Base-by-base conservation (phyloP, 768 basidiomycete genomes). In the Boletellus emodensis region DNA sequence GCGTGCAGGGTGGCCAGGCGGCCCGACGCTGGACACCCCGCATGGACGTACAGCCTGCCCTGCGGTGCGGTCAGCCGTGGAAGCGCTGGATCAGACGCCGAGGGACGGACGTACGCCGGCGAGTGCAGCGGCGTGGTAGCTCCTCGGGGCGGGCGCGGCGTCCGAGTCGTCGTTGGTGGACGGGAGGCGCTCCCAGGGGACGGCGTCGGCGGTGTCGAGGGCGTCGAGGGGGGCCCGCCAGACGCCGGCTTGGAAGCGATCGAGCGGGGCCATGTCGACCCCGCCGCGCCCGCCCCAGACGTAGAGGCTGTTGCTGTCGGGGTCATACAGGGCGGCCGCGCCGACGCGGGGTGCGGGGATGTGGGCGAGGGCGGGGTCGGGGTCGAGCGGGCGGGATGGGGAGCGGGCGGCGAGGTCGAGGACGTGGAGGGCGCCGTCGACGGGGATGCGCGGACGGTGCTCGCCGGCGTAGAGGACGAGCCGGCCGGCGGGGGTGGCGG, bases 251-350 rank as follows among this genome's bases (percentile, higher is more conserved):
- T 69, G 62, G 34, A 56, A 50, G 3, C 20, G 47, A 20, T 20
- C 20, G 20, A 20, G 20, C 20, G 20, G 72, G 1, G 64, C 61
- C 72, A 71, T 71, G 22, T 68, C 66, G 14, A 61, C 55, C 2
- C 73, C 76, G 2, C 74, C 74, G 15, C 77, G 67, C 4, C 77
- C 76, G 4, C 76, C 76, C 70, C 75, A 79, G 39, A 76, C 41
- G 53, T 75, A 75, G 39, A 75, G 55, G 4, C 14, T 44, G 35
- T 57, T 44, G 6, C 47, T 32, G n/a, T 14, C 22, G 14, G 58
- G 34, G 42, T 66, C 61, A 40, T 52, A 63, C 10, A 50, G 52
- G 39, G 62, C 38, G 5, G 54, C 43, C 40, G 64, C 64, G 4
- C 63, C 63, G 15, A 64, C 55, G 13, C 63, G 59, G 38, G 64